Evolutionary conservation across 1,284 basidiomycete genomes (phyloP).

Genomic region (Ganoderma leucocontextum): DNA sequence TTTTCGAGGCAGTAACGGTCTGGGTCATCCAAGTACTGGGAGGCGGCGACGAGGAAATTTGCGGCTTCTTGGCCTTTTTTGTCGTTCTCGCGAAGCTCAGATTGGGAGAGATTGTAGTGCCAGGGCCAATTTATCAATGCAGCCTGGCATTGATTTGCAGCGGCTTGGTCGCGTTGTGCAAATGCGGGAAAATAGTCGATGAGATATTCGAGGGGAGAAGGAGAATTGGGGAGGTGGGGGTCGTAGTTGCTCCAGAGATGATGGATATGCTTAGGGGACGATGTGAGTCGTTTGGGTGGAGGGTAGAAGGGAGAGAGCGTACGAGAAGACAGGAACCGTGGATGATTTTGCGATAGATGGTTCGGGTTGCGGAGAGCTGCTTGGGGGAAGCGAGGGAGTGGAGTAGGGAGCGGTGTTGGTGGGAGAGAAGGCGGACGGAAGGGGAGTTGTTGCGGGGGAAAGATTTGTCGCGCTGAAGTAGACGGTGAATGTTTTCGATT

Average conservation of each 20-base stretch:
- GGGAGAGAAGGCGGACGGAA: not conserved
- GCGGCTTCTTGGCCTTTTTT: constrained; percentile 19
- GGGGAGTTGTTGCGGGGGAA: not conserved
- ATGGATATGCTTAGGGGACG: not conserved
- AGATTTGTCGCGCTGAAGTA: constrained; percentile 12
- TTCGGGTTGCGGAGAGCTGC: constrained; percentile 14
- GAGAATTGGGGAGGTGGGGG: constrained; percentile 9
- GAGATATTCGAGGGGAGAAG: constrained; percentile 14
- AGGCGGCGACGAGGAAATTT: constrained; percentile 25
- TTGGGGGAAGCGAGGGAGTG: constrained; percentile 6
- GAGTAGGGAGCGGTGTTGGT: constrained; percentile 2
- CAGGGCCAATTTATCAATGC: constrained; percentile 16
- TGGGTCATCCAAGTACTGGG: constrained; percentile 23
- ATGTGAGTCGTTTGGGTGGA: not conserved
- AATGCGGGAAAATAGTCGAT: constrained; percentile 33
- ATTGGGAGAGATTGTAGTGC: constrained; percentile 24
- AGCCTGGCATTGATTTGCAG: not conserved
- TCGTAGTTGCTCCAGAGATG: constrained; percentile 15
- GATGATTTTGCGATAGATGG: constrained; percentile 27
- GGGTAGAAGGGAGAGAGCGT: not conserved
- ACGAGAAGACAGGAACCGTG: constrained; percentile 26
- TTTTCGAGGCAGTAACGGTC: constrained; percentile 22
- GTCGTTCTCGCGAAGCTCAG: constrained; percentile 21
- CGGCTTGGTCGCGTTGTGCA: constrained; percentile 17
- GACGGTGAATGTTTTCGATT: not conserved